Base-by-base conservation (phyloP, 2,329 filamentous ascomycete genomes). In the Torrubiella hemipterigena region DNA sequence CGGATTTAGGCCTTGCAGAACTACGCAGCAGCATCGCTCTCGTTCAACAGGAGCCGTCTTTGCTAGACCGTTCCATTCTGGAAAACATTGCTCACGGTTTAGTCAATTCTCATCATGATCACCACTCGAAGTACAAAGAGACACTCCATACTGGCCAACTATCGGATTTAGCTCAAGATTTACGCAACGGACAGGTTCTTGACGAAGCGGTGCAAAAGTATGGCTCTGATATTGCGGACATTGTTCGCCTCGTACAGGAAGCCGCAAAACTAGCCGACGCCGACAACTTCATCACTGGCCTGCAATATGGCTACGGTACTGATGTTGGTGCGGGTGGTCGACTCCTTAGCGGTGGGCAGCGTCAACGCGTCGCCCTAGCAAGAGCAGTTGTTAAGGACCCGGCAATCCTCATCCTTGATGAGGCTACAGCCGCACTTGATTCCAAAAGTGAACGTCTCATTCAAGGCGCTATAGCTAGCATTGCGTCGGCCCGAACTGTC, bases 361-460 rank as follows among this genome's bases (percentile, higher is more conserved):
- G 70, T 16, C 75, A 79, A 43, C 61, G 74, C 4, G 56, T 79
- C 8, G 68, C 72, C 1, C 77, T 79, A 35, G 73, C 74, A 1
- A 61, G 74, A 14, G 69, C 67, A 24, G 73, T 79, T 31, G 55
- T 79, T 26, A 66, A 67, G 29, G 55, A 72, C 38, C 71, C 77
- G 2, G 59, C 62, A 4, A 74, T 81, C 27, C 55, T 83, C 2
- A 69, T 83, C 7, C 58, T 77, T 3, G 78, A 81, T 39, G 77
- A 81, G 51, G 76, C 76, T 1, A 81, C 77, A 0, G 72, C 67
- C 12, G 69, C 74, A 1, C 45, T 62, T 19, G 55, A 61, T 20
- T 50, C 53, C 2, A 44, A 40, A 19, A 44, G 54, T 2, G 54
- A 60, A 17, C 53, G 50, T 24, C 50, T 56, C 1, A 68, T 74